Evolutionary conservation across 2,329 filamentous ascomycete genomes (phyloP).

Genomic region (Dichotomopilus funicola): DNA sequence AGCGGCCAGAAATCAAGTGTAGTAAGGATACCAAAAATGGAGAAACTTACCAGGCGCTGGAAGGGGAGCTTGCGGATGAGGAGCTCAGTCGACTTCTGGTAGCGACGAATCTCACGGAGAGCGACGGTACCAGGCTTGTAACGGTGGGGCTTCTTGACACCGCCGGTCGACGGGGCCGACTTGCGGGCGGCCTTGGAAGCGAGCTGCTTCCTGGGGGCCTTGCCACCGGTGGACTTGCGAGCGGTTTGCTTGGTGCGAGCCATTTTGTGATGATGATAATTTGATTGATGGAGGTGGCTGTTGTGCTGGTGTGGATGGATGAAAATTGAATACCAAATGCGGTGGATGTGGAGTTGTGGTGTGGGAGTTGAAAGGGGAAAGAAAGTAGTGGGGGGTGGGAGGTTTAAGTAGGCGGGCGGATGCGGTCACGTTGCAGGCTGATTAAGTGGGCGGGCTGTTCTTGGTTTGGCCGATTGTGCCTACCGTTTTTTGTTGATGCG

Average conservation of each 20-base stretch:
- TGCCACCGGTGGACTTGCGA: conserved; percentile 73
- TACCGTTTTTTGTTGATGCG: conserved; percentile 23
- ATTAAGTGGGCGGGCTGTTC: conserved; percentile 26
- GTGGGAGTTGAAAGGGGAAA: conserved; percentile 33
- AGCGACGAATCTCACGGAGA: conserved; percentile 96
- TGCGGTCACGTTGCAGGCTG: conserved; percentile 30
- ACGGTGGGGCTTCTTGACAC: conserved; percentile 93
- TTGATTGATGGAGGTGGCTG: conserved; percentile 14
- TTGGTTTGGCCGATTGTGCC: conserved; percentile 21
- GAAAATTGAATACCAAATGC: conserved; percentile 25
- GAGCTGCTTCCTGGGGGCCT: conserved; percentile 88
- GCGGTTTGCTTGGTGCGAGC: conserved; percentile 62
- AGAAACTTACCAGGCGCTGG: conserved; percentile 69
- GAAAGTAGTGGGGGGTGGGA: conserved; percentile 38
- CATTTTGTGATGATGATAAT: conserved; percentile 44
- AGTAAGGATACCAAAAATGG: no score
- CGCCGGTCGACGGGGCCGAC: conserved; percentile 91
- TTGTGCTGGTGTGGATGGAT: conserved; percentile 22
- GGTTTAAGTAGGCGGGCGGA: conserved; percentile 33
- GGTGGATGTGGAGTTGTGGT: conserved; percentile 28
- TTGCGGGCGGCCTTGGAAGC: conserved; percentile 99
- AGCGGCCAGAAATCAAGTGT: not conserved
- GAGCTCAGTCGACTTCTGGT: conserved; percentile 96
- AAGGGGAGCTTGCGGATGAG: conserved; percentile 97
- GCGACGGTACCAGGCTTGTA: conserved; percentile 91